Evolutionary conservation across 1,139 yeast species (phyloP), one percentile per base, ranked within the genome.

Genomic region (Kurtzmaniella quercitrusa): DNA sequence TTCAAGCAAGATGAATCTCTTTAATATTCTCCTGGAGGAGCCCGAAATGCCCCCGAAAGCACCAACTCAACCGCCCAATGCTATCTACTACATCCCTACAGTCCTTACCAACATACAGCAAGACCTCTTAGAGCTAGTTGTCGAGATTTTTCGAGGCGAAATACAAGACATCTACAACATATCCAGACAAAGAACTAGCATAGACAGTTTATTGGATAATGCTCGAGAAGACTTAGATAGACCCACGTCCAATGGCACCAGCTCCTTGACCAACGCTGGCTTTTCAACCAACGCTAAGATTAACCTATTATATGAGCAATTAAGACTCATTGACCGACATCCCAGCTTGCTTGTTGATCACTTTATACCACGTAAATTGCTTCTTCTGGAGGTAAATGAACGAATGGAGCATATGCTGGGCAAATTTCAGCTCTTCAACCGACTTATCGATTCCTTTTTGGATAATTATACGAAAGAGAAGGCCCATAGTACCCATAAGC

Each of bases 331-430:
- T 0, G 68, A 75, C 2, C 79, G 76, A 52, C 90, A 85, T 57
- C 89, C 91, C 1, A 79, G 84, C 34, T 63, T 85, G 38, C 57
- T 85, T 36, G 90, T 85, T 29, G 87, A 84, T 53, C 93, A 85
- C 58, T 85, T 81, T 53, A 81, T 85, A 56, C 89, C 93, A 11
- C 78, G 81, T 49, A 81, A 82, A 46, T 64, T 85, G 46, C 58
- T 85, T 16, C 62, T 83, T 36, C 76, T 79, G 79, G 87, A 83
- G 49, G 71, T 85, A 1, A 82, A 77, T 46, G 81, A 79, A 46
- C 62, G 76, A 39, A 62, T 84, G 41, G 64, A 72, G 36, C 63
- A 65, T 34, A 67, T 81, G 24, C 79, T 87, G 17, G 85, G 83
- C 33, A 84, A 83, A 53, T 78, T 82, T 47, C 66, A 67, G 45